These are phyloP conservation scores for Leccinum huronense DNA, from an alignment of 1,284 basidiomycete species.

Conservation along the genomic window DNA sequence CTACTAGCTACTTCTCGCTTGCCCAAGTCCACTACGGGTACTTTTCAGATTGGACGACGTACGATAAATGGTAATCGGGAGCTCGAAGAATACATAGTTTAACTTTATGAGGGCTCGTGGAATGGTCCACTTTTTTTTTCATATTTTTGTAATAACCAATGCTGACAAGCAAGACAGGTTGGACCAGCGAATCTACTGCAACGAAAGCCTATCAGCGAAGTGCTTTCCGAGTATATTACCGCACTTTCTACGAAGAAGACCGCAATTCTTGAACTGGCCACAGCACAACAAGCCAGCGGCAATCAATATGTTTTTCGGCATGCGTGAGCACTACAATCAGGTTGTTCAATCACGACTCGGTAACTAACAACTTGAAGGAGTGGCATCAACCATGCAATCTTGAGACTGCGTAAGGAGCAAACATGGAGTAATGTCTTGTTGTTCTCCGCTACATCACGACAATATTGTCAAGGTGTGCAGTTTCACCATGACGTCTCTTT, in stretches of 20 bases:
- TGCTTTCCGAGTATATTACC: not conserved
- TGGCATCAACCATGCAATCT: conserved; percentile 82
- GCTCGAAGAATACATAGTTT: not conserved
- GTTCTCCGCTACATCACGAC: conserved; percentile 67
- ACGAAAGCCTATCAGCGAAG: not conserved
- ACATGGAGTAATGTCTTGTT: conserved; percentile 67
- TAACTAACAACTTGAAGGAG: conserved; percentile 58
- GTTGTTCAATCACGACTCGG: conserved; percentile 46
- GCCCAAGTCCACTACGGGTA: too few relatives aligned
- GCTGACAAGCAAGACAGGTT: not conserved
- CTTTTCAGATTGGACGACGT: too few relatives aligned
- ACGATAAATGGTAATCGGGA: too few relatives aligned
- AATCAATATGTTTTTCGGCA: conserved; percentile 95
- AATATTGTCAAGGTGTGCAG: conserved; percentile 66
- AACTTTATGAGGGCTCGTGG: not conserved
- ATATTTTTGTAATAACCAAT: not conserved
- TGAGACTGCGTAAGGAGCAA: conserved; percentile 67
- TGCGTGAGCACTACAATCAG: conserved; percentile 54
- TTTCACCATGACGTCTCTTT: not conserved
- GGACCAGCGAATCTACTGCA: not conserved
- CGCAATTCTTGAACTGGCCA: not conserved
- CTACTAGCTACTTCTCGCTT: too few relatives aligned
- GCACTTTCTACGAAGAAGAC: not conserved
- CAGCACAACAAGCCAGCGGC: conserved; percentile 83
- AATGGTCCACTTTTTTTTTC: not conserved